phyloP scores from a whole-genome alignment of 352 stramenopile species.

The Phytophthora macrochlamydospora region DNA sequence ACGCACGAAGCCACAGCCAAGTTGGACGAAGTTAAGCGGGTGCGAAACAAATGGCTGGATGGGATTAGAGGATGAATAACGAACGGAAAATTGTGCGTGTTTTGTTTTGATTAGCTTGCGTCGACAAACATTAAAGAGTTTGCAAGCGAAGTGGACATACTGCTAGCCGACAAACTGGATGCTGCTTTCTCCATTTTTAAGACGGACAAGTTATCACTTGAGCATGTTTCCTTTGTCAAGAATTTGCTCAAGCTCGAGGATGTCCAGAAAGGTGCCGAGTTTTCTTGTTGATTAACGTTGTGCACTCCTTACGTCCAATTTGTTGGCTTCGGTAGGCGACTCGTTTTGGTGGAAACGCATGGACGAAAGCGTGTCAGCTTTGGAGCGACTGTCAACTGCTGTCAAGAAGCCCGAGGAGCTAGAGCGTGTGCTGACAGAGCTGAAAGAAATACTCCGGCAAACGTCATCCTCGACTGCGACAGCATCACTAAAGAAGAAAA shows the following conservation, averaged over 20 bases:
- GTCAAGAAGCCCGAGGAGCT: constrained; percentile 70
- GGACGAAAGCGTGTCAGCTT: constrained; percentile 48
- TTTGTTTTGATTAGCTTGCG: constrained; percentile 30
- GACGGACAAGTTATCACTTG: constrained; percentile 55
- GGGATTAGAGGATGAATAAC: not conserved
- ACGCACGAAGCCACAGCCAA: constrained; percentile 50
- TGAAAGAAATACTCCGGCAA: constrained; percentile 53
- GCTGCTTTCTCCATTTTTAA: constrained; percentile 59
- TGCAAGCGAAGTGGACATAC: constrained; percentile 50
- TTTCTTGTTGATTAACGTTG: no score
- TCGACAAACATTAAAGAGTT: constrained; percentile 60
- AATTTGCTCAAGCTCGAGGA: constrained; percentile 59
- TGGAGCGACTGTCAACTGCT: constrained; percentile 50
- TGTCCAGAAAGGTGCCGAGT: constrained; percentile 32
- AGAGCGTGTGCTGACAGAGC: constrained; percentile 54
- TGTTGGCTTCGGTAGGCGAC: constrained; percentile 18
- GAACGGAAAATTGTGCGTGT: no score
- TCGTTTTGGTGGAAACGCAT: constrained; percentile 66
- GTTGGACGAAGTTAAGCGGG: constrained; percentile 54
- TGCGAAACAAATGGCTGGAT: constrained; percentile 9
- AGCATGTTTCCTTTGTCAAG: constrained; percentile 62
- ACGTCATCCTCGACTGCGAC: constrained; percentile 16
- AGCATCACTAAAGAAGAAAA: constrained; percentile 13
- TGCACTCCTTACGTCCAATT: not conserved
- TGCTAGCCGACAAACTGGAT: constrained; percentile 61